Conservation (phyloP, 1,284 basidiomycete genomes). For the Xanthoconium separans region DNA sequence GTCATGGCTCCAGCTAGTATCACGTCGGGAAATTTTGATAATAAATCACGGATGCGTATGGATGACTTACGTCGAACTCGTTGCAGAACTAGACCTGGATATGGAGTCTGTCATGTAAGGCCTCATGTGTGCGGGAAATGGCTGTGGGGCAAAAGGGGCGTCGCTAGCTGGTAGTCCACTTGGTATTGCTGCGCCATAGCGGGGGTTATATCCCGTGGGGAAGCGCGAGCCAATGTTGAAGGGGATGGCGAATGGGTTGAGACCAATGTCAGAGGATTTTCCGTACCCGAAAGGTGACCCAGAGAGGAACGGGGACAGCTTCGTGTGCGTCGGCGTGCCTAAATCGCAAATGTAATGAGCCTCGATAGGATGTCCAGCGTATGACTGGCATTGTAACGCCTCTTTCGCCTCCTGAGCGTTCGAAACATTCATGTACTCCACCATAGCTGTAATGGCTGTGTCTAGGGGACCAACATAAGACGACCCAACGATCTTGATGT, state of each 20-base stretch:
- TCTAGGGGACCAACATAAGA: constrained; percentile 34
- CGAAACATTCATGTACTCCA: constrained; percentile 55
- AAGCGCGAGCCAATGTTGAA: constrained; percentile 25
- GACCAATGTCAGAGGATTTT: constrained; percentile 24
- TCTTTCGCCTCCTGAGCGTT: constrained; percentile 64
- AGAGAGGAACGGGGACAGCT: constrained; percentile 15
- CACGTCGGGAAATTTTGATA: constrained; percentile 4
- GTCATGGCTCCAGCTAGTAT: constrained; percentile 33
- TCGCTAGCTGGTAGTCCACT: constrained; percentile 23
- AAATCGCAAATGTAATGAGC: constrained; percentile 43
- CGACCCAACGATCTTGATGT: constrained; percentile 44
- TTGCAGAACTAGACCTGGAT: constrained; percentile 35
- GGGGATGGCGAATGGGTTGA: constrained; percentile 36
- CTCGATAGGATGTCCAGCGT: constrained; percentile 49
- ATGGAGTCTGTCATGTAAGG: constrained; percentile 25
- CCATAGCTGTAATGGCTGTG: constrained; percentile 51
- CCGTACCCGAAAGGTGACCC: constrained; percentile 10
- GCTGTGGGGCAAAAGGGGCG: constrained; percentile 30
- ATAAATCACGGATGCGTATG: neutral
- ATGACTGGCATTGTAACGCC: constrained; percentile 57
- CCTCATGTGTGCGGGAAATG: constrained; percentile 21
- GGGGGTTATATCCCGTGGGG: constrained; percentile 6
- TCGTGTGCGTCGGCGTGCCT: constrained; percentile 11
- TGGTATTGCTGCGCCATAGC: constrained; percentile 3
- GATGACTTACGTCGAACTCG: constrained; percentile 36